Base-by-base conservation (phyloP, 2,329 filamentous ascomycete genomes). In the Fusarium acutatum region DNA sequence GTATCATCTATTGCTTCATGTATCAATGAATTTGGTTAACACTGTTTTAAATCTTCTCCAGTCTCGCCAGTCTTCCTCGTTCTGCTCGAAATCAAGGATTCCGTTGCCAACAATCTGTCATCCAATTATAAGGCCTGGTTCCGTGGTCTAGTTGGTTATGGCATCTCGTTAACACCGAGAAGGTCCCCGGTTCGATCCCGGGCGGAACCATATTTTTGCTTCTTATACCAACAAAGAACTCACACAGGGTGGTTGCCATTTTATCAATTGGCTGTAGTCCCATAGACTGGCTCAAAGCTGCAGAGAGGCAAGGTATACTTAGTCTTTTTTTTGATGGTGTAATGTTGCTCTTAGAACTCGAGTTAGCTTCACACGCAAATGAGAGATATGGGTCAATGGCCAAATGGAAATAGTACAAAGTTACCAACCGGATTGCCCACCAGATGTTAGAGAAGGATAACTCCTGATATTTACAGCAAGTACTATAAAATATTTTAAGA, bases 301-400 rank as follows among this genome's bases (percentile, higher is more conserved):
- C 5, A 11, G 5, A 3, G 22, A 41, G 10, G n/a, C 1, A 24
- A 24, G 10, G 18, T 2, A 18, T 18, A 18, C 5, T 43, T 24
- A 5, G 4, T 18, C 6, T 24, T 5, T 24, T 6, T 24, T 18
- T 24, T 7, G n/a, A 11, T 8, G 6, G 24, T 18, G 10, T 4
- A 5, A 41, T 11, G 5, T 17, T 17, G 9, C 14, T n/a, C 13
- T n/a, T 5, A 7, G 22, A 14, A 14, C 13, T 14, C 1, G 11
- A 22, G 7, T 6, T 7, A 22, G 11, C 20, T 38, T 6, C 7
- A 12, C 7, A 1, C 2, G 5, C 4, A 5, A 4, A 22, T 1
- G 6, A n/a, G 13, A 6, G 6, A 22, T 6, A 0, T 22, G 4
- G 3, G n/a, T n/a, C 17, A 9, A 6, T 5, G 1, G 0, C n/a